Percentiles rank a stretch among this genome's conserved stretches.
Conservation (phyloP, 345 rosid genomes). For the Mallotus nudiflorus region DNA sequence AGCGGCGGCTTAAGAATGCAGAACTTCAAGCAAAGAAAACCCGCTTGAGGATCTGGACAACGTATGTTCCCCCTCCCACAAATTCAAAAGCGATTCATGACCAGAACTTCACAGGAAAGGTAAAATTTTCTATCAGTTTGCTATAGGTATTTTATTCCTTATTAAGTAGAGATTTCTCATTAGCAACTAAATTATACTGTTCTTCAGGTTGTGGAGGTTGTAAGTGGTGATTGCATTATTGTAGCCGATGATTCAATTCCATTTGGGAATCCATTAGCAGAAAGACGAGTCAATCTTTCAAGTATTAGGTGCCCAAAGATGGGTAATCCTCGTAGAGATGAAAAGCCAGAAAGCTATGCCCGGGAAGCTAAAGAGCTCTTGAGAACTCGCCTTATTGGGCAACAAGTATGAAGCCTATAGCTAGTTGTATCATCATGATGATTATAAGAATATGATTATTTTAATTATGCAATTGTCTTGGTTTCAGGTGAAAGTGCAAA, state of each 20-base stretch:
- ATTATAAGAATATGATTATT: not conserved
- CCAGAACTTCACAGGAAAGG: constrained; percentile 92
- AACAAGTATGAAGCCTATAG: constrained; percentile 45
- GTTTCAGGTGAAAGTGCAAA: constrained; percentile 77
- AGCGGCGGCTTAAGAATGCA: constrained; percentile 65
- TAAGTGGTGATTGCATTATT: constrained; percentile 89
- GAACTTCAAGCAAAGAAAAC: constrained; percentile 91
- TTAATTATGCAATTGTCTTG: not conserved
- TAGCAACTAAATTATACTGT: constrained; percentile 10
- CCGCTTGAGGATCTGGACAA: constrained; percentile 79
- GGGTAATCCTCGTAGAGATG: constrained; percentile 85
- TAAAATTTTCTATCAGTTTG: constrained; percentile 17
- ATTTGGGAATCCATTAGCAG: constrained; percentile 78
- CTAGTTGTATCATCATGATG: not conserved
- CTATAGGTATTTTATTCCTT: not conserved
- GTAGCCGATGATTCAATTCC: constrained; percentile 94
- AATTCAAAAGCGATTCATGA: constrained; percentile 89
- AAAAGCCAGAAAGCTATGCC: constrained; percentile 91
- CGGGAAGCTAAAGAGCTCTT: constrained; percentile 90
- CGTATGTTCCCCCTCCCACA: constrained; percentile 76
- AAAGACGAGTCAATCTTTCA: constrained; percentile 84
- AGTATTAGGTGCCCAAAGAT: constrained; percentile 92
- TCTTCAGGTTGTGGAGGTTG: constrained; percentile 89
- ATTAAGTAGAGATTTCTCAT: not conserved
- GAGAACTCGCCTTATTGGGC: constrained; percentile 76